Base-by-base conservation (phyloP, 2,329 filamentous ascomycete species). In the Sclerotinia trifoliorum region DNA sequence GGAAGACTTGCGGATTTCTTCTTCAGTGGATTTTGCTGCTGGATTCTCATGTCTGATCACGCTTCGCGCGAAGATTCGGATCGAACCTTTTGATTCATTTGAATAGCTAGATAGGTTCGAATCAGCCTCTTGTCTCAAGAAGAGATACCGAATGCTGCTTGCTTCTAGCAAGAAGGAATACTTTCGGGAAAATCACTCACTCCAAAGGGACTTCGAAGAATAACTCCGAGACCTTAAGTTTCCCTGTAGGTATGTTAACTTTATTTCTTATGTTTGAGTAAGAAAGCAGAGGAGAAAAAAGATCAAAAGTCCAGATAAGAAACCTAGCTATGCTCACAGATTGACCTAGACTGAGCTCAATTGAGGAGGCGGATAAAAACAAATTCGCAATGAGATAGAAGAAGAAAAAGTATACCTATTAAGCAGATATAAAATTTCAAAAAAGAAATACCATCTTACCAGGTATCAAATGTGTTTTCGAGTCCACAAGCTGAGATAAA, bases 181-280 rank as follows among this genome's bases (percentile, higher is more conserved):
- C 11, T 49, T 13, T 11, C 6, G 86, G 83, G 57, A 96, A 83
- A 83, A 76, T 89, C 90, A 61, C 80, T 79, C 96, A 91, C 80
- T 96, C 91, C 70, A 92, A 84, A 4, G 94, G 93, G 15, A 97
- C 93, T 73, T 92, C 85, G 79, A 97, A 97, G 82, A 93, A 90
- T 75, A 94, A 85, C 78, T 97, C 93, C 2, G 90, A 90, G 70
- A 97, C 86, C 68, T 86, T 84, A 35, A 96, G 84, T 75, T 89
- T 91, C 56, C 92, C 92, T 93, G 66, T 35, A 32, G 2, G 3
- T 17, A 2, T 21, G 26, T 73, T 35, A 73, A 61, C 39, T 24
- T 17, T 13, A 51, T 17, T 29, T 21, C 49, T 44, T 44, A 24
- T 3, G 11, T 39, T 1, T 24, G n/a, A 11, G 3, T 26, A 15